phyloP scores from a whole-genome alignment of 2,329 filamentous ascomycete genomes.

The Curvularia lunata region DNA sequence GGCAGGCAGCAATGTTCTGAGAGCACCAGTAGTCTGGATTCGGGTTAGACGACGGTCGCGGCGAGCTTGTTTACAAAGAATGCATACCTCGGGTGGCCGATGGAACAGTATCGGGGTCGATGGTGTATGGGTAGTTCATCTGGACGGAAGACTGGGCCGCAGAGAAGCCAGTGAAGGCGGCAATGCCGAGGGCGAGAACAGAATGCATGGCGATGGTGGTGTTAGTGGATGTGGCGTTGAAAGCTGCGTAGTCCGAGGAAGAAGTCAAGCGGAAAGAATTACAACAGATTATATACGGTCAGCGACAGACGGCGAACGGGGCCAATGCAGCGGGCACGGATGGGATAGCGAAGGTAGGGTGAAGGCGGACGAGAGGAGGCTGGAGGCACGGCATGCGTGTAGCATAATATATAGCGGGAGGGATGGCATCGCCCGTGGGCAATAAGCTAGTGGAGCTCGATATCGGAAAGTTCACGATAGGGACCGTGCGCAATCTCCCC shows the following conservation, averaged over 20 bases:
- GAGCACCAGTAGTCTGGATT: constrained; percentile 67
- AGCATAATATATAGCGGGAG: constrained; percentile 37
- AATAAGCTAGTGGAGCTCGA: constrained; percentile 26
- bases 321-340: constrained; percentile 11
- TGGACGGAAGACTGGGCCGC: constrained; percentile 54
- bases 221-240: constrained; percentile 5
- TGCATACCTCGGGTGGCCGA: constrained; percentile 60
- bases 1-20: constrained; percentile 68
- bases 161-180: constrained; percentile 60
- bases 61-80: neutral
- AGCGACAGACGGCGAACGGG: constrained; percentile 31
- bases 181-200: constrained; percentile 59
- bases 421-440: constrained; percentile 28
- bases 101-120: constrained; percentile 68
- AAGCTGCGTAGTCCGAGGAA: neutral
- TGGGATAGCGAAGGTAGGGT: constrained; percentile 44
- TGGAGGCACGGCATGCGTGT: constrained; percentile 13
- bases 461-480: constrained; percentile 19
- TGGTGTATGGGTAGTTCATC: constrained; percentile 52
- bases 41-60: constrained; percentile 26
- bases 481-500: constrained; percentile 14
- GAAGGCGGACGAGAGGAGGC: constrained; percentile 25
- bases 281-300: constrained; percentile 22
- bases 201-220: constrained; percentile 49
- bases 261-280: constrained; percentile 16